These are phyloP conservation scores for Pugionium dolabratum DNA, from an alignment of 345 rosid species.

Conservation along the genomic window DNA sequence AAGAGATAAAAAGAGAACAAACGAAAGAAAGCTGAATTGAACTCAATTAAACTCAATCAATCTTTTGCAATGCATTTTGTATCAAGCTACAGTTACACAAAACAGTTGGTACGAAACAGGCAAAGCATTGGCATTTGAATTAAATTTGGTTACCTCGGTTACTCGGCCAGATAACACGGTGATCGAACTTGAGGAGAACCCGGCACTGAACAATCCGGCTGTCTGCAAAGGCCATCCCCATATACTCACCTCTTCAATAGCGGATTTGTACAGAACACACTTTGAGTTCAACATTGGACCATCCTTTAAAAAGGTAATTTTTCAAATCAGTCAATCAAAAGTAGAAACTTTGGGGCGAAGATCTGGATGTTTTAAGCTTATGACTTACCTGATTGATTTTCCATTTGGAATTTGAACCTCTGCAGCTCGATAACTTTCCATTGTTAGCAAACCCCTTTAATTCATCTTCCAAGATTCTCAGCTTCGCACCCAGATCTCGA, in stretches of 20 bases:
- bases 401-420: constrained; percentile 58
- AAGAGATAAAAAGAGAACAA: background rate
- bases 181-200: constrained; percentile 56
- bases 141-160: constrained; percentile 55
- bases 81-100: background rate
- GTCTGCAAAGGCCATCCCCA: constrained; percentile 99
- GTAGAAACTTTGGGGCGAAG: constrained; percentile 13
- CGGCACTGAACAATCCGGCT: constrained; percentile 61
- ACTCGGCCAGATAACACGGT: constrained; percentile 76
- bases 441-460: constrained; percentile 41
- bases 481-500: constrained; percentile 43
- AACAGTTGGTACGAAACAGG: no score
- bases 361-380: background rate
- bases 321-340: constrained; percentile 9
- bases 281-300: constrained; percentile 58
- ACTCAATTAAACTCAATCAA: background rate
- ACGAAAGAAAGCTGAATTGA: background rate
- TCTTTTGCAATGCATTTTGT: background rate
- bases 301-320: constrained; percentile 41
- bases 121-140: constrained; percentile 5
- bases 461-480: constrained; percentile 56
- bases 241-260: constrained; percentile 72
- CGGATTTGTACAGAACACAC: constrained; percentile 70
- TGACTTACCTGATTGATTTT: constrained; percentile 59
- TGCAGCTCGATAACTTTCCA: constrained; percentile 54